Evolutionary conservation across 768 basidiomycete species (phyloP), one percentile per base, ranked within the genome.

Genomic region (Macrolepiota dolichaula): DNA sequence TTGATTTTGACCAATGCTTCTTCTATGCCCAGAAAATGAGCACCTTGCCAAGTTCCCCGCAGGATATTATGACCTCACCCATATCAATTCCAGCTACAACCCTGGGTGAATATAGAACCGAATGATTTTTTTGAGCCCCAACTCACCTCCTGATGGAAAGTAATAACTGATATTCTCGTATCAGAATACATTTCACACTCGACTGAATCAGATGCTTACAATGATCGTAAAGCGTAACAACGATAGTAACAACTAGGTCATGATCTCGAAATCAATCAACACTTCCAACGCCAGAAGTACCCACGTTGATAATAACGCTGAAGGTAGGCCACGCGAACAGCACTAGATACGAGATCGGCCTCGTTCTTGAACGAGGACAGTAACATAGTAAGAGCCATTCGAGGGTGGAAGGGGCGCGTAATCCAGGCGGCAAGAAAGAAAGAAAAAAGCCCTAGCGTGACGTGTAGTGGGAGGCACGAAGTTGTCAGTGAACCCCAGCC

Each of bases 221-320:
- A 38, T 71, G 70, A 38, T 71, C 70, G 53, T 69, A 71, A 12
- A 71, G 15, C 12, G 62, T 62, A 12, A 66, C 50, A 12, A 68
- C 61, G 7, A 66, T 51, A 19, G 66, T 65, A 25, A 64, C 67
- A 29, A 70, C 69, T 70, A 22, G 38, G 13, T 32, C 29, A 32
- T 32, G 29, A 7, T 32, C 7, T 7, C 29, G 3, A 32, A 32
- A 32, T 32, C 29, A 32, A 7, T 32, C 29, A 32, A 3, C 29
- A 32, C 7, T 32, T 32, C 29, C 29, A 32, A 32, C 7, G 29
- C 29, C 29, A 32, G 29, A 32, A 32, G 7, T 32, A 32, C 29
- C 29, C 29, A 12, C 29, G 29, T 32, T 32, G 29, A 22, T 10
- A 32, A 40, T 38, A 55, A 24, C 42, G 22, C 36, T 32, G 29